These are phyloP conservation scores for Sambucus nigra DNA, from an alignment of 129 eudicot genomes.

Conservation along the genomic window DNA sequence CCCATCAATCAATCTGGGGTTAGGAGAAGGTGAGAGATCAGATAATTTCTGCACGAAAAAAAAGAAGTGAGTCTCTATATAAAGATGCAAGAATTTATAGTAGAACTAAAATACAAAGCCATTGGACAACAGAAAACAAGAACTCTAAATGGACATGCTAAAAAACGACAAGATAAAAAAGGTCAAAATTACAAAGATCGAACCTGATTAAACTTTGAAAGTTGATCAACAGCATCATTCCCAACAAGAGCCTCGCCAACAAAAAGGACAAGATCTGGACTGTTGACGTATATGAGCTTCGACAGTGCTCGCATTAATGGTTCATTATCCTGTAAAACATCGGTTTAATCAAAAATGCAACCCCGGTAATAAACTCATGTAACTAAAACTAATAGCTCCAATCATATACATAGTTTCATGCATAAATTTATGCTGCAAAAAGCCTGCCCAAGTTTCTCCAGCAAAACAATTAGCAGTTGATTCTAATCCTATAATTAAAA, in stretches of 20 bases:
- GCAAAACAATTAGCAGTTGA: no score
- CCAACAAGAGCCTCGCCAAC: conserved; percentile 98
- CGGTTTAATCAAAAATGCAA: neutral
- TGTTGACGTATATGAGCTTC: conserved; percentile 83
- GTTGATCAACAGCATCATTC: conserved; percentile 96
- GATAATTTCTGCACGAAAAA: conserved; percentile 63
- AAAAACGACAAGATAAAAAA: neutral
- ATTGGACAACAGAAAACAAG: no score
- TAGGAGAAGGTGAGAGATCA: conserved; percentile 73
- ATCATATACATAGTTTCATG: neutral
- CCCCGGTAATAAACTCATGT: neutral
- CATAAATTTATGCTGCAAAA: no score
- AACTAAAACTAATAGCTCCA: neutral
- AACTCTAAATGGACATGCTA: neutral
- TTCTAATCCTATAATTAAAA: no score
- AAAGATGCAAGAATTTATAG: no score
- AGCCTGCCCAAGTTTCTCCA: no score
- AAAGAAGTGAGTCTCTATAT: neutral
- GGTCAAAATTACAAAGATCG: neutral
- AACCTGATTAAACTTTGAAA: conserved; percentile 94
- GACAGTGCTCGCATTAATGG: conserved; percentile 97
- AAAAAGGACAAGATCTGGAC: conserved; percentile 86
- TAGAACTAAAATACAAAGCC: no score
- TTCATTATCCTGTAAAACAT: conserved; percentile 74
- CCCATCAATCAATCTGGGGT: conserved; percentile 94